These are phyloP conservation scores for Pogostemon cablin DNA, from an alignment of 257 asterid species.

Conservation along the genomic window DNA sequence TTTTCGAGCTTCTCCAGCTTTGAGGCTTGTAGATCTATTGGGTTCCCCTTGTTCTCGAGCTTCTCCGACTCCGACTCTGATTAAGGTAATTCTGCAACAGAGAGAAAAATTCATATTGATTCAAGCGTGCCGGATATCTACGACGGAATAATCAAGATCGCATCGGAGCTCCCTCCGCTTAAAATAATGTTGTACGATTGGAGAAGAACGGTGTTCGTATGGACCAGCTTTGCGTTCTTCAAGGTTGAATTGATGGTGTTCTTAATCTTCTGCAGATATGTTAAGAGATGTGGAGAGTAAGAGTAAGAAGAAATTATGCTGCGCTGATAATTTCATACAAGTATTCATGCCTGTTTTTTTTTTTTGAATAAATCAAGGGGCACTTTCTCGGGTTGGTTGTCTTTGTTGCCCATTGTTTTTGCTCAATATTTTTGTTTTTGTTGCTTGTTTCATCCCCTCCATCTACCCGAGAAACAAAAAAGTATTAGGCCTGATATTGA, in stretches of 20 bases:
- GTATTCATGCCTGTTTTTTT: not conserved
- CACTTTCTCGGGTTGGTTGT: too few relatives aligned
- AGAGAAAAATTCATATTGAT: constrained; percentile 53
- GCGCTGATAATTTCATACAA: constrained; percentile 22
- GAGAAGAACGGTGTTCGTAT: constrained; percentile 56
- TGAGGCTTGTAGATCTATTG: too few relatives aligned
- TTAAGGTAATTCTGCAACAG: constrained; percentile 51
- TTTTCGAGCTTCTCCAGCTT: too few relatives aligned
- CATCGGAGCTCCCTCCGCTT: constrained; percentile 50
- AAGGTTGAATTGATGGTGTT: constrained; percentile 33
- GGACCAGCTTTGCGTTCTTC: constrained; percentile 46
- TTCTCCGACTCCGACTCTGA: not conserved
- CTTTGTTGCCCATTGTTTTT: too few relatives aligned
- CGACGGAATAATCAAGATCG: constrained; percentile 42
- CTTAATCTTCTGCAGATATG: constrained; percentile 39
- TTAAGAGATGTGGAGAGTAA: constrained; percentile 28
- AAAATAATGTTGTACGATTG: constrained; percentile 49
- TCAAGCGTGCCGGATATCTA: constrained; percentile 62
- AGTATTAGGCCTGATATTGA: too few relatives aligned
- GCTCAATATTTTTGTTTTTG: too few relatives aligned
- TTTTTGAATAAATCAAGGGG: too few relatives aligned
- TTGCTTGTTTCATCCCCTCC: too few relatives aligned
- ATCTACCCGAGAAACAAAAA: too few relatives aligned
- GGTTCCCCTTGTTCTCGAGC: too few relatives aligned
- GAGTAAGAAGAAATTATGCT: constrained; percentile 23